Conservation (phyloP, 345 rosid species). For the Linum tenue region DNA sequence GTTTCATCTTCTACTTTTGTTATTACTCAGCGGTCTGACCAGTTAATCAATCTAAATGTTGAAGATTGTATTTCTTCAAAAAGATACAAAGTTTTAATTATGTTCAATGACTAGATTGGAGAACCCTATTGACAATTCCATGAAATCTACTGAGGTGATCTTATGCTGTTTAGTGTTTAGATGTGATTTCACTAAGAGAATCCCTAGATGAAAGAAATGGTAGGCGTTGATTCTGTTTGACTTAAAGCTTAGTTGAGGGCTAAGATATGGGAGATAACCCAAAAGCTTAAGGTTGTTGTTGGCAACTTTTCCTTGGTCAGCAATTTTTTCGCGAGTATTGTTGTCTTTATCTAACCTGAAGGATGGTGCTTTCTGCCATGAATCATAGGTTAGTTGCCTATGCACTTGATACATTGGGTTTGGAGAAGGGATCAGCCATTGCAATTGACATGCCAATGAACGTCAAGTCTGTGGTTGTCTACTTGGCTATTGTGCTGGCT, state of each 20-base stretch:
- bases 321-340: background rate
- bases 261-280: background rate
- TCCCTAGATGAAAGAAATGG: background rate
- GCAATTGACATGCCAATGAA: constrained; percentile 97
- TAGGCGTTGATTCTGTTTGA: background rate
- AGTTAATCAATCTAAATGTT: background rate
- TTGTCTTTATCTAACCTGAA: constrained; percentile 1
- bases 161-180: too few relatives aligned
- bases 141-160: too few relatives aligned
- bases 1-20: constrained; percentile 9
- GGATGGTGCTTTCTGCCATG: constrained; percentile 4
- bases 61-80: too few relatives aligned
- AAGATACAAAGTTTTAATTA: too few relatives aligned
- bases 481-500: constrained; percentile 81
- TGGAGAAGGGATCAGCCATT: constrained; percentile 70
- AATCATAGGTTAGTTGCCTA: constrained; percentile 65
- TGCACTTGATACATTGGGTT: constrained; percentile 54
- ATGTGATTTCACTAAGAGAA: background rate
- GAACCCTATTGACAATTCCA: too few relatives aligned
- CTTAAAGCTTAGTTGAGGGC: background rate
- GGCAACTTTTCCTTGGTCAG: too few relatives aligned
- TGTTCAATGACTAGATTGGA: too few relatives aligned
- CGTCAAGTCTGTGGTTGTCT: constrained; percentile 73
- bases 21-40: background rate
- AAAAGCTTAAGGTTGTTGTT: background rate